Base-by-base conservation (phyloP, 1,284 basidiomycete genomes). In the Naganishia sp. region DNA sequence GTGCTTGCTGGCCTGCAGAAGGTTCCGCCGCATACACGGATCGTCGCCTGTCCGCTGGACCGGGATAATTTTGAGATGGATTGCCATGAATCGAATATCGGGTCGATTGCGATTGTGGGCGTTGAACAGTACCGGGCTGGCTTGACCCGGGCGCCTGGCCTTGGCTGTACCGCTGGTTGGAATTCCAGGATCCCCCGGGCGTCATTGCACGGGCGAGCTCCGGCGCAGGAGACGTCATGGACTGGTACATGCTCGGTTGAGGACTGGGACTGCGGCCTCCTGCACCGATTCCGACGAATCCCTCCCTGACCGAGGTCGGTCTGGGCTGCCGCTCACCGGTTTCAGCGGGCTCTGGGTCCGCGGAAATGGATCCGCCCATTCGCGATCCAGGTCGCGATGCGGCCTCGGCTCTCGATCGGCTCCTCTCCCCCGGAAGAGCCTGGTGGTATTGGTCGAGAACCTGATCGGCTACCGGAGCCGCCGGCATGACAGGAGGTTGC, bases 391-490 rank as follows among this genome's bases (percentile, higher is more conserved):
- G 65, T 63, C 70, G 65, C 42, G 72, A 74, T 45, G 69, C 31
- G 50, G 77, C 78, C 2, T 79, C 81, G 16, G 81, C 78, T 68
- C 80, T 73, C 59, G 75, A 81, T 64, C 75, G 69, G 63, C 71
- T 60, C 21, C 67, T 83, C 78, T 97, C 94, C 2, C 91, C 92
- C 1, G 93, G 94, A 77, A 97, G 86, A 0, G 88, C 87, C 73
- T 94, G 92, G 18, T 88, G 85, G 73, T 96, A 96, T 70, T 87
- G 84, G 5, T 82, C 83, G 10, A 94, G 77, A 2, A 94, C 87
- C n/a, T 88, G 85, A 71, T 90, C 88, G 11, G 59, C 59, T 7
- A 86, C 82, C 10, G 87, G 83, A 2, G 81, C 77, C 2, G 81
- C 70, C 0, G 83, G 77, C 48, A 84, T 82, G 0, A 80, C 75